A percentile compares a stretch with the other conserved stretches of the same genome.
These are phyloP conservation scores for Psophocarpus tetragonolobus DNA, from an alignment of 306 rosid species.

Conservation along the genomic window DNA sequence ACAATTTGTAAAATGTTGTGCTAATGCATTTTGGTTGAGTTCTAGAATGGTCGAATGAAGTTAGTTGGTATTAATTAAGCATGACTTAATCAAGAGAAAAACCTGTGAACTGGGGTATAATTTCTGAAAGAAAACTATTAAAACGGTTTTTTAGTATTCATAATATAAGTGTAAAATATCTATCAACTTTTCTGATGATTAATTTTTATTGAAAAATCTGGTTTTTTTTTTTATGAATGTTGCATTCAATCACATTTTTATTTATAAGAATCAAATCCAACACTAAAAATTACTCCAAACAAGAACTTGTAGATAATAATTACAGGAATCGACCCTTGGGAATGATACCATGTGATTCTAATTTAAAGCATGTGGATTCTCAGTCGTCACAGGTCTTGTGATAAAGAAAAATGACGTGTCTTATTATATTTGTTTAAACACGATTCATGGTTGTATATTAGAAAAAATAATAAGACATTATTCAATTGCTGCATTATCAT, in stretches of 20 bases:
- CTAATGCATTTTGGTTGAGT: not conserved
- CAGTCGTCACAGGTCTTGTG: not conserved
- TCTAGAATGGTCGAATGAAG: not conserved
- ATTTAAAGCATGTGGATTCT: constrained; percentile 26
- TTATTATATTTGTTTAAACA: not conserved
- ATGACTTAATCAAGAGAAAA: not conserved
- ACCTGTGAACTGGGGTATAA: not conserved
- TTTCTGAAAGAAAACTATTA: too few relatives aligned
- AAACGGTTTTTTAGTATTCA: too few relatives aligned
- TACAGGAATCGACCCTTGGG: not conserved
- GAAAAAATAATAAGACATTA: not conserved
- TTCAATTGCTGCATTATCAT: constrained; percentile 23
- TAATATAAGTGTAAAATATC: too few relatives aligned
- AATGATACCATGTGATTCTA: constrained; percentile 19
- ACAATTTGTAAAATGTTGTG: not conserved
- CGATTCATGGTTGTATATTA: not conserved
- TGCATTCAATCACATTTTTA: too few relatives aligned
- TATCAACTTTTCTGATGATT: too few relatives aligned
- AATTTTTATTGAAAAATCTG: too few relatives aligned
- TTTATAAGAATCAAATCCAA: too few relatives aligned
- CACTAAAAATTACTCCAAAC: too few relatives aligned
- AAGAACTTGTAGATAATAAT: not conserved
- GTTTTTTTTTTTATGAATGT: too few relatives aligned
- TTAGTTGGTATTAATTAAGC: not conserved
- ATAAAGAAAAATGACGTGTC: constrained; percentile 4